Evolutionary conservation across 306 rosid species (phyloP).

Genomic region (Herpetospermum pedunculosum): DNA sequence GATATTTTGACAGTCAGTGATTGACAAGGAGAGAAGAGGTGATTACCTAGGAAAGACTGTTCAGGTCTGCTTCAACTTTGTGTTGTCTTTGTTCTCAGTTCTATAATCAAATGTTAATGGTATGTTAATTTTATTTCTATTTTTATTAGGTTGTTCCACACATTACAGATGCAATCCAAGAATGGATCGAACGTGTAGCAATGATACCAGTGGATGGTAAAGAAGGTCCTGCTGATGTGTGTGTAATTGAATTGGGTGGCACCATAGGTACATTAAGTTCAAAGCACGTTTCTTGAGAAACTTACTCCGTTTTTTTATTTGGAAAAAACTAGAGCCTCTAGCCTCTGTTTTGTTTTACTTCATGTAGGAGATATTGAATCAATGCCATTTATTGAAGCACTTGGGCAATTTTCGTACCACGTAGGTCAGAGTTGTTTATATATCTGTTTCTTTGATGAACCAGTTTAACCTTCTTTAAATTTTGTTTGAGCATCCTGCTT

Average conservation of each 20-base stretch:
- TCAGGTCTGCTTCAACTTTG: constrained; percentile 19
- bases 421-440: constrained; percentile 25
- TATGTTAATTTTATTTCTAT: background rate
- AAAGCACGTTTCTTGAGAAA: background rate
- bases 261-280: constrained; percentile 25
- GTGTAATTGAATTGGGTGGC: constrained; percentile 44
- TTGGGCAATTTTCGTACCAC: constrained; percentile 40
- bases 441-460: background rate
- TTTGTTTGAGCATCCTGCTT: background rate
- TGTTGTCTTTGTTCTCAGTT: background rate
- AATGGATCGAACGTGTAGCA: constrained; percentile 40
- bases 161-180: constrained; percentile 42
- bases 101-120: background rate
- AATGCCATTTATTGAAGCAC: constrained; percentile 45
- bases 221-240: constrained; percentile 38
- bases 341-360: constrained; percentile 6
- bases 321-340: constrained; percentile 5
- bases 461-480: background rate
- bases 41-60: constrained; percentile 48
- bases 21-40: constrained; percentile 39
- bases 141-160: constrained; percentile 40
- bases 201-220: constrained; percentile 30
- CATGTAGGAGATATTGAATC: constrained; percentile 39
- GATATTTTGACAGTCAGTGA: constrained; percentile 21
- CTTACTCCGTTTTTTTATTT: background rate